Conservation (phyloP, 2,329 filamentous ascomycete species). For the Knoxdaviesia capensis region DNA sequence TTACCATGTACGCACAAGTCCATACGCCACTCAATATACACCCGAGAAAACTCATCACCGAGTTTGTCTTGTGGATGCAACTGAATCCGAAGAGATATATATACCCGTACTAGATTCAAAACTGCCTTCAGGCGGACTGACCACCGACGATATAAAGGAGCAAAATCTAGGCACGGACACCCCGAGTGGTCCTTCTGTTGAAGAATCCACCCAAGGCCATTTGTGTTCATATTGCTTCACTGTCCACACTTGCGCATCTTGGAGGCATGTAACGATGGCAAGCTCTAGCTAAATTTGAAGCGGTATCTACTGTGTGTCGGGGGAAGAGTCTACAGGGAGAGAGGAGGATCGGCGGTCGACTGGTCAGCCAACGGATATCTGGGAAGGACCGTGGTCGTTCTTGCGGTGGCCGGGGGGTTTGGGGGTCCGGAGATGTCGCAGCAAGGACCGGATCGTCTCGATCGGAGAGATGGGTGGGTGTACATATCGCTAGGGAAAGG, state of each 20-base stretch:
- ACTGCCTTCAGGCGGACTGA: background rate
- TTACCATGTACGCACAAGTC: too few species aligned
- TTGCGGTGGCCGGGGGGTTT: too few species aligned
- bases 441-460: background rate
- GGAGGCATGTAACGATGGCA: conserved; percentile 1
- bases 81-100: background rate
- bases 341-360: too few species aligned
- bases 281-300: conserved; percentile 6
- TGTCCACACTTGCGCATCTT: conserved; percentile 45
- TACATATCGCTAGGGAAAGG: background rate
- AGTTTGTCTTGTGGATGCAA: background rate
- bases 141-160: background rate
- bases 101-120: background rate
- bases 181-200: conserved; percentile 4
- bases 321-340: background rate
- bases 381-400: background rate
- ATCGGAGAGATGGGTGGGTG: background rate
- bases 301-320: background rate
- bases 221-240: conserved; percentile 39
- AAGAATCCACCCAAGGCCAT: too few species aligned
- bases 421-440: too few species aligned
- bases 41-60: too few species aligned
- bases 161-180: background rate
- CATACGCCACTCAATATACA: too few species aligned
- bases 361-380: background rate